Percentiles rank a stretch among this genome's conserved stretches.
Evolutionary conservation across 441 rosid species (phyloP).

Genomic region (Populus hybrid): DNA sequence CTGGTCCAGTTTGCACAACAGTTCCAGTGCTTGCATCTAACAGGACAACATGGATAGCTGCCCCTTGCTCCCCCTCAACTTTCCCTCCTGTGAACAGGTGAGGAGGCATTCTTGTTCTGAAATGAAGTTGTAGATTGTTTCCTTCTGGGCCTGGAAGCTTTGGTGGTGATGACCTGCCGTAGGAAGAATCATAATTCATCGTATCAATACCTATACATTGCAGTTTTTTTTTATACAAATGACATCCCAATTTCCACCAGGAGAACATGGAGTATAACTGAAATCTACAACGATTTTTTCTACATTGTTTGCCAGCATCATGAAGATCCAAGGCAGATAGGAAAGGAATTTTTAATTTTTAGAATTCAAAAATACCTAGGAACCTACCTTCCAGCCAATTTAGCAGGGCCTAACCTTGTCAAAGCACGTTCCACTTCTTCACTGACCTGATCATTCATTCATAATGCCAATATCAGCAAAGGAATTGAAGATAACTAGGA

Average conservation of each 20-base stretch:
- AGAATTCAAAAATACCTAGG: constrained; percentile 11
- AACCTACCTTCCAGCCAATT: constrained; percentile 60
- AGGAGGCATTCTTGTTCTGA: constrained; percentile 87
- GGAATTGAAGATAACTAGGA: neutral
- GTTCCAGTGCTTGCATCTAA: constrained; percentile 55
- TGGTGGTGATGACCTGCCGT: constrained; percentile 53
- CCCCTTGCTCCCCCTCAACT: constrained; percentile 97
- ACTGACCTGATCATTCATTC: constrained; percentile 63
- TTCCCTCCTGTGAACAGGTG: constrained; percentile 96
- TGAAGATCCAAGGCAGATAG: neutral
- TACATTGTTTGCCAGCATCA: neutral
- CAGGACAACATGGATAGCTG: constrained; percentile 81
- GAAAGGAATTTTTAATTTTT: neutral
- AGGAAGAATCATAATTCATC: constrained; percentile 4
- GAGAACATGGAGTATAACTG: neutral
- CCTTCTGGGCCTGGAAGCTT: constrained; percentile 73
- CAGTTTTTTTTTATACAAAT: neutral
- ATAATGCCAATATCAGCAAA: constrained; percentile 19
- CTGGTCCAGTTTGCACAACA: constrained; percentile 71
- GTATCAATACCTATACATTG: neutral
- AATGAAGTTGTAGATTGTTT: constrained; percentile 69
- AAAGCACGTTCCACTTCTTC: constrained; percentile 98
- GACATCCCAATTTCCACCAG: neutral
- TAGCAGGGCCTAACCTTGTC: constrained; percentile 65
- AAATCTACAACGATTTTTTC: neutral